Evolutionary conservation across 2,329 filamentous ascomycete species (phyloP).

Genomic region (Lecanosticta acicola): DNA sequence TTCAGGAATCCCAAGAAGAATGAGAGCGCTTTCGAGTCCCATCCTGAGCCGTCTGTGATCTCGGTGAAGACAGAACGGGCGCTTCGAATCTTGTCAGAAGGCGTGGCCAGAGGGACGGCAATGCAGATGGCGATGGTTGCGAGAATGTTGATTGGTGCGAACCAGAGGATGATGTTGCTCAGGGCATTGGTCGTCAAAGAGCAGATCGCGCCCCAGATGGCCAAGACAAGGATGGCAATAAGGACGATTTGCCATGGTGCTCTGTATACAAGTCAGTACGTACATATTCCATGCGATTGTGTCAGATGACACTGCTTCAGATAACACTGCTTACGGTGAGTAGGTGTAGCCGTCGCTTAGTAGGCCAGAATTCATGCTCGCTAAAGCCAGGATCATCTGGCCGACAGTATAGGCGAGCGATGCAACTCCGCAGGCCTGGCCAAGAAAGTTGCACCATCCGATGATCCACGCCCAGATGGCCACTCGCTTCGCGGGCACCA

Average conservation of each 20-base stretch:
- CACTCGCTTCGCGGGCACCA: conserved; percentile 56
- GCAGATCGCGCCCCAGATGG: conserved; percentile 55
- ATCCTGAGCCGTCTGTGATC: conserved; percentile 58
- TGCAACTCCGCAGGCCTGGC: conserved; percentile 58
- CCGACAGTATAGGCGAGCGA: conserved; percentile 59
- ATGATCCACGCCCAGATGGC: conserved; percentile 61
- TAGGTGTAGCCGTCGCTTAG: conserved; percentile 49
- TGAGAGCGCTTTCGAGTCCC: conserved; percentile 56
- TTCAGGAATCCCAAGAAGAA: conserved; percentile 56
- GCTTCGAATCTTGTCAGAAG: conserved; percentile 53
- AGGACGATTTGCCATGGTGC: conserved; percentile 55
- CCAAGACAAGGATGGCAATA: conserved; percentile 52
- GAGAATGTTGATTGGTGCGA: conserved; percentile 60
- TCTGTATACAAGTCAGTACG: conserved; percentile 33
- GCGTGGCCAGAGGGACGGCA: conserved; percentile 53
- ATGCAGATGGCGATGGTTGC: conserved; percentile 58
- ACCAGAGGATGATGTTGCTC: conserved; percentile 58
- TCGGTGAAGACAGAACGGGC: conserved; percentile 57
- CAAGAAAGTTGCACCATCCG: conserved; percentile 59
- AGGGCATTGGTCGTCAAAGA: conserved; percentile 57
- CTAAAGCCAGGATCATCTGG: conserved; percentile 58
- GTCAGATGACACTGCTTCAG: conserved; percentile 3
- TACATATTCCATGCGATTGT: neutral
- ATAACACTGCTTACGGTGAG: conserved; percentile 46
- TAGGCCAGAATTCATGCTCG: conserved; percentile 55